Percentiles rank a stretch among this genome's conserved stretches.
Evolutionary conservation across 805 yeast genomes (phyloP).

Genomic region (Cyberlindnera petersonii): DNA sequence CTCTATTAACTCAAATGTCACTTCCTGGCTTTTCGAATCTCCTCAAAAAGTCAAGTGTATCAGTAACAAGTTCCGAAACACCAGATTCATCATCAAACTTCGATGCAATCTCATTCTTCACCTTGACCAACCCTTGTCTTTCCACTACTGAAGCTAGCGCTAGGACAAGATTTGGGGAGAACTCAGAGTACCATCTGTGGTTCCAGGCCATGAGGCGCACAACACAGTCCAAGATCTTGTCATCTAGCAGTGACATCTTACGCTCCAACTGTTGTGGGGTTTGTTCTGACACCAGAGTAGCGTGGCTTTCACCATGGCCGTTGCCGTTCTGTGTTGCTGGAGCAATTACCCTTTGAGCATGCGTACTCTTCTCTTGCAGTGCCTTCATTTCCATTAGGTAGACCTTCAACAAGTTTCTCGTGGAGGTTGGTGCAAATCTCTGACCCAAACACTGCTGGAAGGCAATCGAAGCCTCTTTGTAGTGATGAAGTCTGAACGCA

Average conservation of each 20-base stretch:
- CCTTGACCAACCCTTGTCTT: constrained; percentile 75
- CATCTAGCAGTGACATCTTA: constrained; percentile 36
- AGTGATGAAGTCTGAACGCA: constrained; percentile 81
- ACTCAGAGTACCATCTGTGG: constrained; percentile 95
- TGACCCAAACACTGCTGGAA: constrained; percentile 66
- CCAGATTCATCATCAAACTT: constrained; percentile 56
- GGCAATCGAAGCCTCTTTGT: constrained; percentile 83
- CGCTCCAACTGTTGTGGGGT: constrained; percentile 29
- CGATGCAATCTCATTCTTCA: constrained; percentile 67
- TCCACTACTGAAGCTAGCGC: constrained; percentile 58
- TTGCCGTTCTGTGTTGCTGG: background rate
- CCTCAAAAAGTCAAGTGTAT: constrained; percentile 43
- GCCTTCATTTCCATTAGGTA: constrained; percentile 47
- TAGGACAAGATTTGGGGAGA: constrained; percentile 65
- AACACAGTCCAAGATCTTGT: constrained; percentile 54
- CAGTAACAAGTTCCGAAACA: constrained; percentile 52
- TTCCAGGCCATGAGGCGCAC: constrained; percentile 93
- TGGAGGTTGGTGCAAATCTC: constrained; percentile 78
- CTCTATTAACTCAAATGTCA: too few relatives aligned
- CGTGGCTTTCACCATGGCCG: background rate
- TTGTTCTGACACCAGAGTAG: constrained; percentile 10
- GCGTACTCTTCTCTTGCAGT: constrained; percentile 25
- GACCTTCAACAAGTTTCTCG: constrained; percentile 66
- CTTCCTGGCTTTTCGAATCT: constrained; percentile 16
- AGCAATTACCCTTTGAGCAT: background rate